Evolutionary conservation across 352 stramenopile species (phyloP).

Genomic region (Phytophthora tubulina): DNA sequence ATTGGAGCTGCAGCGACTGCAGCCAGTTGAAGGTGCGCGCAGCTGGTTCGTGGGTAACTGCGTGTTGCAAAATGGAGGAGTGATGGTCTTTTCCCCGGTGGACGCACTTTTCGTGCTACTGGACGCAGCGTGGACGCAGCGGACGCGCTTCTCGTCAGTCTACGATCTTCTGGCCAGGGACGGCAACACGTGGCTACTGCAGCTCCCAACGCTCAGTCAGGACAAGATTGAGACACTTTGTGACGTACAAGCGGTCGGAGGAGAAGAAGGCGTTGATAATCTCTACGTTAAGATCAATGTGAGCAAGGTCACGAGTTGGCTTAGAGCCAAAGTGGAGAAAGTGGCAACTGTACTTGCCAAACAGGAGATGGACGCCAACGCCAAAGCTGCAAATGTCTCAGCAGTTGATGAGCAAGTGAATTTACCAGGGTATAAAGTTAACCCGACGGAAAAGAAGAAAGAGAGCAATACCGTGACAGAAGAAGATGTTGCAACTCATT

Average conservation of each 20-base stretch:
- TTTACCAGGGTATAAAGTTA: constrained; percentile 31
- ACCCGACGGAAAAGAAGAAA: neutral
- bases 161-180: constrained; percentile 63
- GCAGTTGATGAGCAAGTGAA: constrained; percentile 54
- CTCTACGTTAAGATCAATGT: constrained; percentile 72
- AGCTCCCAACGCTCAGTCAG: constrained; percentile 44
- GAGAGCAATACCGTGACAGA: constrained; percentile 12
- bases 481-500: constrained; percentile 34
- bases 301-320: constrained; percentile 60
- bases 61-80: constrained; percentile 71
- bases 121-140: constrained; percentile 57
- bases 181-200: constrained; percentile 69
- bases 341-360: constrained; percentile 52
- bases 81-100: constrained; percentile 72
- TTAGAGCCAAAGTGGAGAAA: constrained; percentile 61
- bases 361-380: constrained; percentile 36
- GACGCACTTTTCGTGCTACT: constrained; percentile 83
- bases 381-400: constrained; percentile 22
- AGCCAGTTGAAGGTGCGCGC: constrained; percentile 63
- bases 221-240: constrained; percentile 57
- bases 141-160: constrained; percentile 58
- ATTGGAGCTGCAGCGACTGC: constrained; percentile 77
- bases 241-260: constrained; percentile 57
- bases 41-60: constrained; percentile 86
- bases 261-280: constrained; percentile 54